Base-by-base conservation (phyloP, 2,329 filamentous ascomycete genomes). In the Diaporthe sp. region DNA sequence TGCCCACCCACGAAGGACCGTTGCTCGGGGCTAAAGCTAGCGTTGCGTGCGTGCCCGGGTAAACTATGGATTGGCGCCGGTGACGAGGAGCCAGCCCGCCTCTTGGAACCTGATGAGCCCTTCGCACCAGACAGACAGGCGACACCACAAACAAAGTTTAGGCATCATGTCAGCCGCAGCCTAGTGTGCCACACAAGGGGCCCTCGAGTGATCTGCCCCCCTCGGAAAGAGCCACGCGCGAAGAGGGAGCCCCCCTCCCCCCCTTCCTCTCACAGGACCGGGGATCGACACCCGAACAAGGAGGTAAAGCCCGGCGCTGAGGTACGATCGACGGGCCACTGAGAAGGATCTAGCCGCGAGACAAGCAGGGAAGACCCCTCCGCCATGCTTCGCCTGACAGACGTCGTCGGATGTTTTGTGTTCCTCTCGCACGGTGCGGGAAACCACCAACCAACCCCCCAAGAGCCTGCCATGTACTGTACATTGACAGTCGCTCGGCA, bases 381-480 rank as follows among this genome's bases (percentile, higher is more conserved):
- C 10, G 46, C 22, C n/a, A 4, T 37, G 46, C 46, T 34, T 68
- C 65, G 65, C 46, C 65, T 68, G 65, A 68, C 65, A 68, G 65
- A 39, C 65, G 65, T 68, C 65, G 65, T 68, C 65, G 65, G 65
- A 68, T 68, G 31, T 61, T 59, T 72, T 51, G 31, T 37, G 28
- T 39, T 44, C 44, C 34, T 71, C 49, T 73, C 70, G 70, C 70
- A 73, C 70, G 34, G 70, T 73, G 53, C 65, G 46, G 65, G 65
- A 51, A 39, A 39, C 10, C 37, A 39, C 37, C 37, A 39, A 39
- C 25, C 31, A 5, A 22, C 44, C 44, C 19, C 39, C 22, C 62
- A 15, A 12, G 5, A 39, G 61, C 42, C 4, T 15, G 28, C 19
- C 1, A 53, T 53, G 65, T 68, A 68, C 65, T 68, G 65, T 68